Evolutionary conservation across 768 basidiomycete genomes (phyloP), one percentile per base, ranked within the genome.

Genomic region (Lanmaoa rubissima): DNA sequence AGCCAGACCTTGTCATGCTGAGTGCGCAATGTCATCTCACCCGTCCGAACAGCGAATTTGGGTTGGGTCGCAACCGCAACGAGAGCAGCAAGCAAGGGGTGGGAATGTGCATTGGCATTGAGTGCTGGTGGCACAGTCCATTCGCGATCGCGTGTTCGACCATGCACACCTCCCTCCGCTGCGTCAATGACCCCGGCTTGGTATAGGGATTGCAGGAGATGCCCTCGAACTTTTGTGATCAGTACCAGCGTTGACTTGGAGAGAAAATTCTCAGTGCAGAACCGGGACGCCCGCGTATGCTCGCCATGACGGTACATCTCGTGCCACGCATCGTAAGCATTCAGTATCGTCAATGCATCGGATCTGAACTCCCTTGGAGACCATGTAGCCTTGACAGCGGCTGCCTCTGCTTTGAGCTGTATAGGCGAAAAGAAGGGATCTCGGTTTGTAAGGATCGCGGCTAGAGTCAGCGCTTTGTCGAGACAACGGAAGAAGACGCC

Each of bases 401-500:
- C 77, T 3, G 94, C 87, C 65, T 92, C 83, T 11, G 71, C 67
- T 73, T 90, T 92, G 53, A 88, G 76, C 48, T 87, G 84, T 71
- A 88, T 81, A 0, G 95, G 95, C 0, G 87, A 82, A 54, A 95
- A 70, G 78, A 97, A 98, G 6, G 94, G 92, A 57, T 96, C 94
- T 34, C 94, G 88, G 62, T 91, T 90, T 14, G 90, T 85, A 61
- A 97, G 74, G 63, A 97, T 87, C 7, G 93, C 92, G n/a, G 95
- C 94, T 47, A 97, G 81, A 5, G 93, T 92, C 59, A 98, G 72
- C 0, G 92, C 90, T 49, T 86, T 82, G 69, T 94, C 90, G 41
- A 98, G 78, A 72, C 94, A 97, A 56, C 89, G 84, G 85, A 96
- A 96, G 78, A 97, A 91, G 66, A 86, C 84, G 17, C 95, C 95